Conservation (phyloP, 805 yeast species). For the Myxozyma udenii region DNA sequence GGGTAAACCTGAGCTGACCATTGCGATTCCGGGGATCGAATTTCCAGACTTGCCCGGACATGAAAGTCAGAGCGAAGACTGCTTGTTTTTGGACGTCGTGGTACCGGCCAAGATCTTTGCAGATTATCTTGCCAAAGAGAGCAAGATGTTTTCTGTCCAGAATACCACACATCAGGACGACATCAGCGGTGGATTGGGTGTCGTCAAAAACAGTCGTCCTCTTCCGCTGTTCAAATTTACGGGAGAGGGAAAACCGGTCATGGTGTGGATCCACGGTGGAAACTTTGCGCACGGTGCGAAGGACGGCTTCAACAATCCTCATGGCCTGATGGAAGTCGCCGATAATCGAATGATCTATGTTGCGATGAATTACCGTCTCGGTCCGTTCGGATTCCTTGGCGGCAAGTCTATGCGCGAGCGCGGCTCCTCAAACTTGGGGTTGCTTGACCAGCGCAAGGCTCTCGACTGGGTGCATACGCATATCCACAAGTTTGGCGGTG, state of each 20-base stretch:
- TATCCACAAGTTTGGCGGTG: conserved; percentile 41
- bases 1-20: conserved; percentile 3
- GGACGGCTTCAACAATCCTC: conserved; percentile 22
- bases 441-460: conserved; percentile 40
- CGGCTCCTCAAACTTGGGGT: conserved; percentile 38
- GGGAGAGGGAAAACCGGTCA: too few species aligned
- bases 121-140: too few species aligned
- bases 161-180: too few species aligned
- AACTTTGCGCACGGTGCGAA: neutral
- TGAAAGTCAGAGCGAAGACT: conserved; percentile 20
- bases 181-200: too few species aligned
- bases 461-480: conserved; percentile 40
- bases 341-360: neutral
- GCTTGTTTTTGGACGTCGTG: conserved; percentile 26
- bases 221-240: too few species aligned
- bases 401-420: conserved; percentile 30
- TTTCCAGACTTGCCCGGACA: neutral
- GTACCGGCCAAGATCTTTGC: conserved; percentile 20
- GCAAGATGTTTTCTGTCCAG: too few species aligned
- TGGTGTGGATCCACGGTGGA: neutral
- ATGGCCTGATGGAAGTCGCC: conserved; percentile 10
- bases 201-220: too few species aligned
- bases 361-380: conserved; percentile 3
- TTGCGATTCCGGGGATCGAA: conserved; percentile 14
- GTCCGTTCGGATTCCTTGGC: conserved; percentile 6